Percentiles rank a stretch among this genome's conserved stretches.
These are phyloP conservation scores for Datura wrightii DNA, from an alignment of 257 asterid species.

Conservation along the genomic window DNA sequence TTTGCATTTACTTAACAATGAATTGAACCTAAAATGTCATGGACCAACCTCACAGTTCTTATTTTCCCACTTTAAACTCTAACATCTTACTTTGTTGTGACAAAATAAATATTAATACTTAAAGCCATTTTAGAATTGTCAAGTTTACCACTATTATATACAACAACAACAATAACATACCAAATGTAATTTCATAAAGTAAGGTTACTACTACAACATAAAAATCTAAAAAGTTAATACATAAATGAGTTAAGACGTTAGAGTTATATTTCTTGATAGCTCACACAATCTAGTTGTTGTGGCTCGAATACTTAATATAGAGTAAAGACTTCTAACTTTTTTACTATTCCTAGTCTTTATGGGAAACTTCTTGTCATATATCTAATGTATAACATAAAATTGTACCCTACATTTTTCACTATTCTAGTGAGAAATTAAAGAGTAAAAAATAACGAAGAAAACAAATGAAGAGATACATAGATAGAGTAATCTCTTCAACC, in stretches of 20 bases:
- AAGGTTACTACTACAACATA: not conserved
- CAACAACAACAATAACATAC: no score
- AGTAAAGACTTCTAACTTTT: not conserved
- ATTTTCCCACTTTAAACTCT: not conserved
- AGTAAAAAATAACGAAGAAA: no score
- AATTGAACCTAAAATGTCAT: not conserved
- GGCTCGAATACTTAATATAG: no score
- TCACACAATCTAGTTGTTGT: not conserved
- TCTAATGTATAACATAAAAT: no score
- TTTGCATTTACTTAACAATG: no score
- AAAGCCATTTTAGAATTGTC: not conserved
- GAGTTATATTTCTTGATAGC: not conserved
- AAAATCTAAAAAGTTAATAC: not conserved
- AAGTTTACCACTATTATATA: no score
- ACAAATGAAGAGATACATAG: no score
- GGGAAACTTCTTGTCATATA: not conserved
- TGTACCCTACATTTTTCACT: no score
- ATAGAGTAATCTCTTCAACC: no score
- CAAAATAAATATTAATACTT: not conserved
- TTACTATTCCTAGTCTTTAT: not conserved
- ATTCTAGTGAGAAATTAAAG: no score
- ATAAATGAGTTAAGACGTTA: not conserved
- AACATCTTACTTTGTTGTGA: not conserved
- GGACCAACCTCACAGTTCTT: not conserved
- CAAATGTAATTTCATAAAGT: no score